Conservation (phyloP, 2,329 filamentous ascomycete genomes). For the Decorospora gaudefroyi region DNA sequence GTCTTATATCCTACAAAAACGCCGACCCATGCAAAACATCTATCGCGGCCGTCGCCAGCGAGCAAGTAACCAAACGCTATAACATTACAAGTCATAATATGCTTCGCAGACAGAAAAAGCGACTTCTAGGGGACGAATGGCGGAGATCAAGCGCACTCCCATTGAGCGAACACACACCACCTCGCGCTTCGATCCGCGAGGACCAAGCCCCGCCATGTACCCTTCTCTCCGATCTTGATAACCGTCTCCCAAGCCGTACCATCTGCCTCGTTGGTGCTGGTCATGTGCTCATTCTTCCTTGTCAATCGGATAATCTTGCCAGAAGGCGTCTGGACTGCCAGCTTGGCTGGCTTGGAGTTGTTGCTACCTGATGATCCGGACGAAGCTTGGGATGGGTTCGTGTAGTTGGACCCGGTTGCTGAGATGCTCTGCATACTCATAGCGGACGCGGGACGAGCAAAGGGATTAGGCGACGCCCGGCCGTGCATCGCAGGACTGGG, state of each 20-base stretch:
- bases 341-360: slow-evolving; percentile 80
- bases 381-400: slow-evolving; percentile 61
- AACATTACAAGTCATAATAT: slow-evolving; percentile 28
- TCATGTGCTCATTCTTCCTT: slow-evolving; percentile 73
- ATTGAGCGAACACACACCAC: slow-evolving; percentile 93
- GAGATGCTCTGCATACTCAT: slow-evolving; percentile 65
- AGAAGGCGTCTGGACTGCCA: slow-evolving; percentile 90
- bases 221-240: slow-evolving; percentile 84
- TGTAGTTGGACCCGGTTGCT: slow-evolving; percentile 57
- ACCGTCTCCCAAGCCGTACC: slow-evolving; percentile 86
- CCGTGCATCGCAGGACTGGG: slow-evolving; percentile 48
- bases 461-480: slow-evolving; percentile 57
- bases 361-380: slow-evolving; percentile 62
- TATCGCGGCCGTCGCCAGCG: slow-evolving; percentile 7
- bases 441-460: slow-evolving; percentile 60
- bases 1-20: slow-evolving; percentile 21
- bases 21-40: slow-evolving; percentile 14
- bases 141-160: slow-evolving; percentile 54
- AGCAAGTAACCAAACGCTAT: slow-evolving; percentile 17
- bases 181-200: slow-evolving; percentile 80
- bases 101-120: background rate
- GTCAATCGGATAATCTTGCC: slow-evolving; percentile 92
- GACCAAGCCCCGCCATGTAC: slow-evolving; percentile 79
- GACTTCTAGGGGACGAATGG: background rate
- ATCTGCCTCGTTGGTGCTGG: slow-evolving; percentile 62